Conservation (phyloP, 2,329 filamentous ascomycete species). For the Fusarium vanettenii region DNA sequence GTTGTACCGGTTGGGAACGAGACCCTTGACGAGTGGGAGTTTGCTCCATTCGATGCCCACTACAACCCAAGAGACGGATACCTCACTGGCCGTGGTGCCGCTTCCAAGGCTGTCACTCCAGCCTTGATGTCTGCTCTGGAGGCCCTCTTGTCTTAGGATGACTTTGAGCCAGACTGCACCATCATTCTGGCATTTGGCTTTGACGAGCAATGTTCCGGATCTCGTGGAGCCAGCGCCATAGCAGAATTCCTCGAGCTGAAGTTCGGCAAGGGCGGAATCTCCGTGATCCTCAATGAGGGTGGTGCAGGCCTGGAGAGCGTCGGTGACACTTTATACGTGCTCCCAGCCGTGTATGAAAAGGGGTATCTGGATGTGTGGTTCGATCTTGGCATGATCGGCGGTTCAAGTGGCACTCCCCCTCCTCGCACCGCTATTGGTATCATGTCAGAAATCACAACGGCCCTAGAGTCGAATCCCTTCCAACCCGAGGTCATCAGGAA, state of each 20-base stretch:
- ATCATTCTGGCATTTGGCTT: slow-evolving; percentile 71
- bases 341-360: slow-evolving; percentile 71
- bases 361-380: slow-evolving; percentile 69
- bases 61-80: slow-evolving; percentile 48
- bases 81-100: slow-evolving; percentile 54
- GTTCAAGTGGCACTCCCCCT: slow-evolving; percentile 44
- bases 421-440: slow-evolving; percentile 76
- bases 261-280: slow-evolving; percentile 67
- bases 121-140: slow-evolving; percentile 55
- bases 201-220: slow-evolving; percentile 70
- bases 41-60: slow-evolving; percentile 52
- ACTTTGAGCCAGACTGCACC: slow-evolving; percentile 64
- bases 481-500: slow-evolving; percentile 55
- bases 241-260: slow-evolving; percentile 58
- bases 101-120: slow-evolving; percentile 54
- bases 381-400: slow-evolving; percentile 14
- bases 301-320: slow-evolving; percentile 63
- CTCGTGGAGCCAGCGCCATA: slow-evolving; percentile 64
- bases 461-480: slow-evolving; percentile 69
- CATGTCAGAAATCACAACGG: slow-evolving; percentile 70
- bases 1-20: slow-evolving; percentile 57
- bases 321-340: slow-evolving; percentile 60
- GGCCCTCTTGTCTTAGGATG: slow-evolving; percentile 58
- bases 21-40: slow-evolving; percentile 47
- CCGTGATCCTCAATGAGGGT: slow-evolving; percentile 72